These are phyloP conservation scores for Cystobasidium slooffiae DNA, from an alignment of 1,284 basidiomycete genomes.

Conservation along the genomic window DNA sequence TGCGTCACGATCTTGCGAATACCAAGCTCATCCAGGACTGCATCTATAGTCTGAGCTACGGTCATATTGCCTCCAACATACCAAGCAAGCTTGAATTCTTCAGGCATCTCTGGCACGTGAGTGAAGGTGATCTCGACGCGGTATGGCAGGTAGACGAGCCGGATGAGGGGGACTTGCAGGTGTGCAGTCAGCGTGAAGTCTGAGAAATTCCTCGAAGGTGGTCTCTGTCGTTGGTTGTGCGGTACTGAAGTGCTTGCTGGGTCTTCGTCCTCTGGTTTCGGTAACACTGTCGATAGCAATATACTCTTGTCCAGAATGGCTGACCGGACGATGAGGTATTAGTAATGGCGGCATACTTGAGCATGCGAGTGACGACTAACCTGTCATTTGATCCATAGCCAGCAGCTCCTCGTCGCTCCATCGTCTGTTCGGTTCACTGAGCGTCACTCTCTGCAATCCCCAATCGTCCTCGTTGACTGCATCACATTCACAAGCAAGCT, in stretches of 20 bases:
- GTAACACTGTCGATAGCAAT: conserved; percentile 20
- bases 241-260: background rate
- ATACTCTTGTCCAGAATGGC: conserved; percentile 24
- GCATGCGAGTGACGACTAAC: background rate
- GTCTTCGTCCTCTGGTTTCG: conserved; percentile 1
- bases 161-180: conserved; percentile 69
- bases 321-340: background rate
- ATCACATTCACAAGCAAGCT: conserved; percentile 23
- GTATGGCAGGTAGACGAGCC: conserved; percentile 71
- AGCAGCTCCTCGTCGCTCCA: conserved; percentile 47
- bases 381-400: background rate
- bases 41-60: conserved; percentile 64
- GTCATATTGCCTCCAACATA: conserved; percentile 67
- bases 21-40: conserved; percentile 69
- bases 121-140: conserved; percentile 65
- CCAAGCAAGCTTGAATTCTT: conserved; percentile 68
- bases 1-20: conserved; percentile 63
- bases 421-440: conserved; percentile 29
- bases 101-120: conserved; percentile 77
- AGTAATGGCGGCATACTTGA: background rate
- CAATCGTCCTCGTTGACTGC: conserved; percentile 26
- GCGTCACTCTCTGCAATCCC: conserved; percentile 45
- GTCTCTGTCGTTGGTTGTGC: background rate
- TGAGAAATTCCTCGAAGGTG: conserved; percentile 65
- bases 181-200: conserved; percentile 72